Evolutionary conservation across 83 land plant genomes (phyloP).

Genomic region (Diphasiastrum complanatum): DNA sequence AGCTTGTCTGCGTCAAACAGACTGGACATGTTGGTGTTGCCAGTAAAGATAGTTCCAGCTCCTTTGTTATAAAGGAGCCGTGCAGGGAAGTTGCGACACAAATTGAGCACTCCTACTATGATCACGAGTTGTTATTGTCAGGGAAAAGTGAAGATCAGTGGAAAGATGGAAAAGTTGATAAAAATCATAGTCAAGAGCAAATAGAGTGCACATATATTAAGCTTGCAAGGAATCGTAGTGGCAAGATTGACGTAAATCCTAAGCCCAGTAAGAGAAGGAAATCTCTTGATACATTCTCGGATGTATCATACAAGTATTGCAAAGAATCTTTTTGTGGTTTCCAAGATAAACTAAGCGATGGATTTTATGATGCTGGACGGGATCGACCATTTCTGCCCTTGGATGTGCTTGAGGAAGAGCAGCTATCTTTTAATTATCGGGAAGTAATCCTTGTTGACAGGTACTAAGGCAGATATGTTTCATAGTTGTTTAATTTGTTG

Average conservation of each 20-base stretch:
- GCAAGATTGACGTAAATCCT: slow-evolving; percentile 43
- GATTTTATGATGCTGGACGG: slow-evolving; percentile 97
- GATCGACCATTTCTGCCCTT: slow-evolving; percentile 77
- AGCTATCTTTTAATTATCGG: slow-evolving; percentile 52
- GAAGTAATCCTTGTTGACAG: slow-evolving; percentile 93
- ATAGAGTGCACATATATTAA: too few species aligned
- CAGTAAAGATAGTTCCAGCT: too few species aligned
- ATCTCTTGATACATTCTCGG: slow-evolving; percentile 27
- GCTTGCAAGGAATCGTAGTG: neutral
- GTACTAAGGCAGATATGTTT: slow-evolving; percentile 24
- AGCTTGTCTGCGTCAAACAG: too few species aligned
- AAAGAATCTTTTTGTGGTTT: slow-evolving; percentile 59
- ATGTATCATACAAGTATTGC: slow-evolving; percentile 57
- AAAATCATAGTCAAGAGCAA: too few species aligned
- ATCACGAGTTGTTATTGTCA: too few species aligned
- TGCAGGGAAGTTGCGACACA: too few species aligned
- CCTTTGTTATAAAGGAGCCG: too few species aligned
- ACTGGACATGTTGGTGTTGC: too few species aligned
- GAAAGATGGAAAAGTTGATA: too few species aligned
- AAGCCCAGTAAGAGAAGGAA: slow-evolving; percentile 67
- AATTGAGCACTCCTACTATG: too few species aligned
- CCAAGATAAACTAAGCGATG: slow-evolving; percentile 72
- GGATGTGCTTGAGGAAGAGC: slow-evolving; percentile 48
- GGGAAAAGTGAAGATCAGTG: too few species aligned
- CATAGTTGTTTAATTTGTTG: neutral